phyloP scores from a whole-genome alignment of 768 basidiomycete genomes.

The Panus rudis region DNA sequence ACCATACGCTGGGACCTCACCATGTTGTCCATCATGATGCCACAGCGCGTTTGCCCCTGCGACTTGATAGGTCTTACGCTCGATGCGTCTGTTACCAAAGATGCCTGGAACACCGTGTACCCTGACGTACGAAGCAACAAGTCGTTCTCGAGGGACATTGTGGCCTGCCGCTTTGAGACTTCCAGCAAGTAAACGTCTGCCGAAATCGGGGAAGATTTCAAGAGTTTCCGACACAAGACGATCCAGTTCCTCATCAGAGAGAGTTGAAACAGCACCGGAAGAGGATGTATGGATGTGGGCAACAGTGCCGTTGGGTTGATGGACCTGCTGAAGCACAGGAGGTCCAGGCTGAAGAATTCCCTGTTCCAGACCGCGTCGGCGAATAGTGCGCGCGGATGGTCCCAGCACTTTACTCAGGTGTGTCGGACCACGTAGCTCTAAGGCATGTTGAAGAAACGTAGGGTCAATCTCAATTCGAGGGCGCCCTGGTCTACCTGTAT shows the following conservation, averaged over 20 bases:
- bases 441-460: slow-evolving; percentile 16
- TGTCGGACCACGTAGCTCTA: slow-evolving; percentile 17
- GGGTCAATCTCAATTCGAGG: slow-evolving; percentile 24
- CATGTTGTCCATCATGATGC: slow-evolving; percentile 25
- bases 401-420: slow-evolving; percentile 2
- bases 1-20: slow-evolving; percentile 1
- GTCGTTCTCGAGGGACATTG: slow-evolving; percentile 9
- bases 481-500: slow-evolving; percentile 16
- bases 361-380: slow-evolving; percentile 12
- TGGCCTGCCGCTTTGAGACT: slow-evolving; percentile 9
- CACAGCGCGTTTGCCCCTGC: slow-evolving; percentile 21
- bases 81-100: slow-evolving; percentile 8
- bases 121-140: slow-evolving; percentile 11
- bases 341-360: slow-evolving; percentile 13
- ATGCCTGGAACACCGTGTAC: slow-evolving; percentile 7
- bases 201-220: slow-evolving; percentile 13
- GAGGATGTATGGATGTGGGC: slow-evolving; percentile 1
- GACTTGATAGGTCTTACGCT: slow-evolving; percentile 12
- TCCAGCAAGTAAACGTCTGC: slow-evolving; percentile 15
- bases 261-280: background rate
- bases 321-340: slow-evolving; percentile 11
- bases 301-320: slow-evolving; percentile 3
- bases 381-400: slow-evolving; percentile 14
- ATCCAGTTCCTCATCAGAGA: background rate
- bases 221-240: slow-evolving; percentile 9